Evolutionary conservation across 306 rosid genomes (phyloP), one percentile per base, ranked within the genome.

Genomic region (Cucurbita ficifolia): DNA sequence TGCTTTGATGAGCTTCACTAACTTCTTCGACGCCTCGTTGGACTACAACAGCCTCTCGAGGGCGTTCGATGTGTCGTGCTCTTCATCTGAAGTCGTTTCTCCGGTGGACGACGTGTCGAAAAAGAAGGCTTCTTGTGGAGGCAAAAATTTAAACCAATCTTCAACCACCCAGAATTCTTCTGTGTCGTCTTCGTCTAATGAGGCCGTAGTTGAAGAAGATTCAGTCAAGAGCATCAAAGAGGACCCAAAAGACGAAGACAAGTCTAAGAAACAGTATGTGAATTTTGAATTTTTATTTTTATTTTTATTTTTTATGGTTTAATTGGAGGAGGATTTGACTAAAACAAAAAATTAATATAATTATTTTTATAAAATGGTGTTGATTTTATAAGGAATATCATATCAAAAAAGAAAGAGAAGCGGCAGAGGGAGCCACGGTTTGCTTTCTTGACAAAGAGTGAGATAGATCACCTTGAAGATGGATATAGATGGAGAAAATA

Each of bases 401-500:
- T 84, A 81, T 18, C 80, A 4, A 89, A 88, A 77, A 89, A 89
- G 92, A 91, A 91, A 72, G 97, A 92, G 89, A 92, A 87, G 78
- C 81, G 82, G 82, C 49, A 58, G 79, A 85, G 82, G 77, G 94
- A 92, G 76, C 95, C 96, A 16, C 84, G 97, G 4, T 86, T 86
- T 78, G 89, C 97, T 8, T 89, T 92, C 86, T 81, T 92, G 88
- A 92, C 97, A 1, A 88, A 89, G 87, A 92, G 96, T 52, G 95
- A 92, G 89, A 79, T 88, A 11, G 97, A 92, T 85, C 86, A 89
- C 13, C 97, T 92, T 82, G 96, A 92, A 85, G 97, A 92, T 86
- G 97, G 97, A 9, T 89, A 89, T 73, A 84, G 94, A 87, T 92
- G 97, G 97, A 87, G 97, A 83, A 92, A 92, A 77, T 92, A 92